Percentiles rank a stretch among this genome's conserved stretches.
These are phyloP conservation scores for Geranium brycei DNA, from an alignment of 345 rosid species.

Conservation along the genomic window DNA sequence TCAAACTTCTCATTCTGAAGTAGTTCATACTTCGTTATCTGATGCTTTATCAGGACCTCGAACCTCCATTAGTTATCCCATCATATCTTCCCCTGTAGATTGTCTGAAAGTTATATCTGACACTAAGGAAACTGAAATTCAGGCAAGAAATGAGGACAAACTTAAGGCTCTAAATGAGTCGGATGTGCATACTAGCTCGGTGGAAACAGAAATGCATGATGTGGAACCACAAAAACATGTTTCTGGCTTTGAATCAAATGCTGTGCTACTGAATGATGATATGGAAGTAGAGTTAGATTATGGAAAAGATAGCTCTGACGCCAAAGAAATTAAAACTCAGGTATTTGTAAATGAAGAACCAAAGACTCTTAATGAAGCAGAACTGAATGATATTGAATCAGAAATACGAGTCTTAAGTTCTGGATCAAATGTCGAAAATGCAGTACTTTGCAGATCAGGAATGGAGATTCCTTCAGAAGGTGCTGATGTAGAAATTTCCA, in stretches of 20 bases:
- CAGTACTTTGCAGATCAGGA: constrained; percentile 10
- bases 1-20: constrained; percentile 8
- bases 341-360: constrained; percentile 8
- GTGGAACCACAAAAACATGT: constrained; percentile 14
- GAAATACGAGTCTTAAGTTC: constrained; percentile 12
- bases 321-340: constrained; percentile 15
- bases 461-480: constrained; percentile 6
- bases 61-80: constrained; percentile 7
- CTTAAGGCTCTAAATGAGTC: constrained; percentile 5
- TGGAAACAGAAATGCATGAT: constrained; percentile 9
- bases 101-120: constrained; percentile 5
- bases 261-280: constrained; percentile 16
- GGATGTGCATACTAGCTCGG: not conserved
- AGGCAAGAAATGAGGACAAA: constrained; percentile 11
- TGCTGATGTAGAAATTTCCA: constrained; percentile 5
- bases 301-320: constrained; percentile 5
- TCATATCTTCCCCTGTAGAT: constrained; percentile 8
- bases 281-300: constrained; percentile 7
- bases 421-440: constrained; percentile 17
- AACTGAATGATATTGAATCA: constrained; percentile 11
- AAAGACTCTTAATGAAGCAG: constrained; percentile 7
- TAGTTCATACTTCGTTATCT: constrained; percentile 11
- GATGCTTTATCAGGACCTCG: constrained; percentile 9
- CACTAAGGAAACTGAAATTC: constrained; percentile 15
- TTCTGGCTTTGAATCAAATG: constrained; percentile 14